A percentile compares a stretch with the other conserved stretches of the same genome.
Conservation (phyloP, 2,329 filamentous ascomycete species). For the Coniosporium tulheliwenetii region DNA sequence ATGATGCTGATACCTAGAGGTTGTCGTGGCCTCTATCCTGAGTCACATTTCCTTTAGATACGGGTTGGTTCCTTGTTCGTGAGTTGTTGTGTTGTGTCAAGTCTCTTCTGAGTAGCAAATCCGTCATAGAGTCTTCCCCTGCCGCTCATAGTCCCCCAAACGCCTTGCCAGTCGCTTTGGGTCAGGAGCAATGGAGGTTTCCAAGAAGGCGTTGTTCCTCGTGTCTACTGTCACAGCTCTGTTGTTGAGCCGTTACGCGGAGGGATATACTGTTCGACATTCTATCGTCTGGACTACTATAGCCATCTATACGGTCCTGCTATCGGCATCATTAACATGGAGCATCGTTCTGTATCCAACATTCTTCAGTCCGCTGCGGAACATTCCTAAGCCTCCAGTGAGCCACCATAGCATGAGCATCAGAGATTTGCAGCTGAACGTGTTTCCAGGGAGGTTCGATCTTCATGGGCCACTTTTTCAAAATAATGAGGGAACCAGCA, state of each 20-base stretch:
- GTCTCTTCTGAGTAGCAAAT: not conserved
- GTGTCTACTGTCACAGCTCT: slow-evolving; percentile 8
- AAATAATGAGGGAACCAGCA: slow-evolving; percentile 24
- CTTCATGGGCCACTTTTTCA: slow-evolving; percentile 25
- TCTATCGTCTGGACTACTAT: slow-evolving; percentile 23
- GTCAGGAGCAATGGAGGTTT: not conserved
- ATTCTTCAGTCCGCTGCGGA: slow-evolving; percentile 40
- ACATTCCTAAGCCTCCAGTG: slow-evolving; percentile 38
- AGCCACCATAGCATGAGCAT: slow-evolving; percentile 7
- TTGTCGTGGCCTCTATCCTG: not conserved
- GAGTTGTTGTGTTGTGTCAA: slow-evolving; percentile 4
- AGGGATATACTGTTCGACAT: slow-evolving; percentile 13
- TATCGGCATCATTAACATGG: slow-evolving; percentile 22
- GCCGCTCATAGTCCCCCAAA: not conserved
- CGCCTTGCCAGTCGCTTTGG: not conserved
- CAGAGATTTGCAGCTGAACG: slow-evolving; percentile 1
- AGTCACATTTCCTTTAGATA: not conserved
- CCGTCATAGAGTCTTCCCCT: not conserved
- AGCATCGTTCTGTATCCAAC: slow-evolving; percentile 38
- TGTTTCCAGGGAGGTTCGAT: slow-evolving; percentile 12
- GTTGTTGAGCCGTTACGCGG: slow-evolving; percentile 16
- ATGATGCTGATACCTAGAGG: no score
- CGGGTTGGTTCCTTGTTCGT: not conserved
- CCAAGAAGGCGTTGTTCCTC: not conserved
- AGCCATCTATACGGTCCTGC: slow-evolving; percentile 22